These are phyloP conservation scores for Annona squamosa DNA, from an alignment of 164 flowering plant genomes.

Conservation along the genomic window DNA sequence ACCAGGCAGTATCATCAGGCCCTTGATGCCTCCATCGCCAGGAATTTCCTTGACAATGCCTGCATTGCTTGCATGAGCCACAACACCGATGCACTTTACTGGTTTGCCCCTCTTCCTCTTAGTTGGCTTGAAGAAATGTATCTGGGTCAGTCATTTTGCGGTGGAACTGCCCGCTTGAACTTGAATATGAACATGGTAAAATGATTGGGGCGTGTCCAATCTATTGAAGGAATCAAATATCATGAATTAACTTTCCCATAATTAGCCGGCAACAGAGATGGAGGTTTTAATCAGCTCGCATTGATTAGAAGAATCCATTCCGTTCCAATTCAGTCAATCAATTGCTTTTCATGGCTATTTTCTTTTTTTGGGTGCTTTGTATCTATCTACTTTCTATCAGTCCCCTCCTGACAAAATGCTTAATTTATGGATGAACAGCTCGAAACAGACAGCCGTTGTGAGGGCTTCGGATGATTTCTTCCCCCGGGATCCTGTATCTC, in stretches of 20 bases:
- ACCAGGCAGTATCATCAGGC: slow-evolving; percentile 83
- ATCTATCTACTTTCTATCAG: background rate
- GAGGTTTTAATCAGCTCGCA: no score
- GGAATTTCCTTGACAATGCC: slow-evolving; percentile 79
- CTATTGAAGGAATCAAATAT: no score
- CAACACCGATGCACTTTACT: slow-evolving; percentile 72
- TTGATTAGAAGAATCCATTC: background rate
- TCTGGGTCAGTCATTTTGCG: no score
- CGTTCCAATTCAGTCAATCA: background rate
- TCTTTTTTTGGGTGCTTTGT: background rate
- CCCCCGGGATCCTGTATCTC: slow-evolving; percentile 84
- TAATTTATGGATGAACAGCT: slow-evolving; percentile 32
- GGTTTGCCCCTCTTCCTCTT: slow-evolving; percentile 27
- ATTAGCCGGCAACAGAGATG: no score
- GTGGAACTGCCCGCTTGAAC: no score
- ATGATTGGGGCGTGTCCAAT: no score
- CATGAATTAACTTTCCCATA: no score
- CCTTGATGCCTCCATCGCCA: slow-evolving; percentile 71
- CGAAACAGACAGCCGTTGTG: slow-evolving; percentile 85
- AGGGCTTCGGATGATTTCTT: slow-evolving; percentile 96
- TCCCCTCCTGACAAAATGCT: background rate
- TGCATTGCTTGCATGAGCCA: slow-evolving; percentile 98
- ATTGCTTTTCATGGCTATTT: background rate
- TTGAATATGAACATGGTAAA: no score
- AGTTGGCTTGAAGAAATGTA: no score